Conservation (phyloP, 768 basidiomycete species). For the Mycena rosella region DNA sequence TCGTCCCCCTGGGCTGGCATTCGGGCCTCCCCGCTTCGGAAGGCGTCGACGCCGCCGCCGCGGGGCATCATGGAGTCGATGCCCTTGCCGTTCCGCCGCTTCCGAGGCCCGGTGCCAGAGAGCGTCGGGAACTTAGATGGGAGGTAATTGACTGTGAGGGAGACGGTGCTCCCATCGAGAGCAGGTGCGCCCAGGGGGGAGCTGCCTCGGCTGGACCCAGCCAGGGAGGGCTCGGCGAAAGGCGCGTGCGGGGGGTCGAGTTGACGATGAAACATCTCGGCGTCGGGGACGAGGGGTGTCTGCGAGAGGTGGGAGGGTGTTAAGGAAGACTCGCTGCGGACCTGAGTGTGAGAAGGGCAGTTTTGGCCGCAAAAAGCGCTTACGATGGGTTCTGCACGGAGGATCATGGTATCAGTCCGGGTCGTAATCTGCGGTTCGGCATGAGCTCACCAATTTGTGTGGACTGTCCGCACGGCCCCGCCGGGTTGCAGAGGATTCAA, state of each 20-base stretch:
- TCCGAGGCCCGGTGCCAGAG: constrained; percentile 56
- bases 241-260: constrained; percentile 53
- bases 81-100: constrained; percentile 50
- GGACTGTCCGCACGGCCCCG: constrained; percentile 31
- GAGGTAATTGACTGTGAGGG: constrained; percentile 78
- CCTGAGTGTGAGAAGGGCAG: constrained; percentile 20
- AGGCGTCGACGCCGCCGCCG: constrained; percentile 81
- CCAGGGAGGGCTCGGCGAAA: constrained; percentile 43
- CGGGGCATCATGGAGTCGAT: constrained; percentile 56
- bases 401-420: constrained; percentile 9
- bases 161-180: constrained; percentile 41
- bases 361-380: constrained; percentile 20
- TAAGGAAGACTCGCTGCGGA: constrained; percentile 48
- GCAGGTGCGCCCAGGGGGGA: constrained; percentile 35
- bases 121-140: constrained; percentile 79
- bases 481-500: constrained; percentile 40
- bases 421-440: constrained; percentile 40
- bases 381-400: constrained; percentile 35
- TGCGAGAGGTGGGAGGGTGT: constrained; percentile 60
- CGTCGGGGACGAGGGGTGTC: constrained; percentile 64
- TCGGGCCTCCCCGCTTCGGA: constrained; percentile 62
- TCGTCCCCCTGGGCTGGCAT: constrained; percentile 67
- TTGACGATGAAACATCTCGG: constrained; percentile 46
- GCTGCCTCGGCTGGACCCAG: constrained; percentile 38
- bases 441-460: constrained; percentile 34